phyloP scores from a whole-genome alignment of 306 rosid species.

The Lupinus albus region DNA sequence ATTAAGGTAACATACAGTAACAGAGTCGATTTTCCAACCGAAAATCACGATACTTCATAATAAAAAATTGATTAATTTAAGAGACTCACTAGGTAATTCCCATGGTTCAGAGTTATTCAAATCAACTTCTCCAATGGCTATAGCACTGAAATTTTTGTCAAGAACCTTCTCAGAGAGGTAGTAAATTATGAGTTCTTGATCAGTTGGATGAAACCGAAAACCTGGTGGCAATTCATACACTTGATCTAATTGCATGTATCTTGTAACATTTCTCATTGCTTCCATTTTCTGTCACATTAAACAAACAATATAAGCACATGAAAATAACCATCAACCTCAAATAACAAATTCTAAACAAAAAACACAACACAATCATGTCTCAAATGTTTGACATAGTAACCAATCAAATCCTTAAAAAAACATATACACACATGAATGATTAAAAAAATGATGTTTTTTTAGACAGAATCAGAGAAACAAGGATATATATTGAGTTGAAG shows the following conservation, averaged over 20 bases:
- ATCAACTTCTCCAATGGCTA: slow-evolving; percentile 78
- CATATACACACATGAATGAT: not conserved
- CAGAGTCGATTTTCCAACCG: no score
- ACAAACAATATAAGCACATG: no score
- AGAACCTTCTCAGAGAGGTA: slow-evolving; percentile 72
- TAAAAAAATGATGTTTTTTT: not conserved
- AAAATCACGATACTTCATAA: no score
- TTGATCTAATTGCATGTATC: slow-evolving; percentile 41
- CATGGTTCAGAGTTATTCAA: slow-evolving; percentile 89
- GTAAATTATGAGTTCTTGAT: slow-evolving; percentile 82
- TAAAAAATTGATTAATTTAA: no score
- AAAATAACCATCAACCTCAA: no score
- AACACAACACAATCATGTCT: not conserved
- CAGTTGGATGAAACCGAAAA: slow-evolving; percentile 88
- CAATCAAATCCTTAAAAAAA: not conserved
- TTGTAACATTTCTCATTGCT: slow-evolving; percentile 53
- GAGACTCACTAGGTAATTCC: slow-evolving; percentile 86
- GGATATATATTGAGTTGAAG: not conserved
- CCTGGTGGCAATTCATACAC: slow-evolving; percentile 76
- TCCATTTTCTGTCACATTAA: not conserved
- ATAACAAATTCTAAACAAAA: not conserved
- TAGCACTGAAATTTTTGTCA: slow-evolving; percentile 52
- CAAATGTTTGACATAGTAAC: not conserved
- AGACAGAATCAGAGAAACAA: no score
- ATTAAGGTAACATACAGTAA: not conserved